phyloP scores from a whole-genome alignment of 306 rosid genomes.

The Abrus pulchellus region DNA sequence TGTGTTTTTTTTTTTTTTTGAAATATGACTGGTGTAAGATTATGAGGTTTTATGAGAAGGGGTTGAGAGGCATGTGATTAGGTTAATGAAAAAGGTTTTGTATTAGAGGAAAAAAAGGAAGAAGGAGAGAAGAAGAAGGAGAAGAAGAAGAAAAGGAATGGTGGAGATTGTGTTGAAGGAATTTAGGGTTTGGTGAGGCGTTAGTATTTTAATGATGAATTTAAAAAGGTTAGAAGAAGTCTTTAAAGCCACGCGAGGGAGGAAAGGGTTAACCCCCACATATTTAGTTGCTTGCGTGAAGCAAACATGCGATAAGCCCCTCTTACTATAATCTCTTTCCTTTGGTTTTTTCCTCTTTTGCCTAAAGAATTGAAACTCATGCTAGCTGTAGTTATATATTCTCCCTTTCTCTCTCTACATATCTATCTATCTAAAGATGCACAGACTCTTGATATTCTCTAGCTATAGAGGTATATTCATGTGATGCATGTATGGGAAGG shows the following conservation, averaged over 20 bases:
- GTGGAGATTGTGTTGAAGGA: slow-evolving; percentile 23
- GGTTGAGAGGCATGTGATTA: not conserved
- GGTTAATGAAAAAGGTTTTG: slow-evolving; percentile 39
- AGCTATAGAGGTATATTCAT: slow-evolving; percentile 8
- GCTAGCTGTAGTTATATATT: not conserved
- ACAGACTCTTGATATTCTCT: not conserved
- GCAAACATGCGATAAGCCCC: slow-evolving; percentile 88
- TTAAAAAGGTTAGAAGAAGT: slow-evolving; percentile 51
- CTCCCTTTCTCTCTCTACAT: not conserved
- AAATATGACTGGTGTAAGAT: not conserved
- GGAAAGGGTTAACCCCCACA: slow-evolving; percentile 76
- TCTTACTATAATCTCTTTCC: slow-evolving; percentile 17
- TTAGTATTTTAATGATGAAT: slow-evolving; percentile 50
- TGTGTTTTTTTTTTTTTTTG: not conserved
- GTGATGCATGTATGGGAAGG: slow-evolving; percentile 39
- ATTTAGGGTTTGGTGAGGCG: slow-evolving; percentile 67
- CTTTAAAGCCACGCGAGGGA: slow-evolving; percentile 96
- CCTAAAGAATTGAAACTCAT: not conserved
- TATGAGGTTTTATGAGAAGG: not conserved
- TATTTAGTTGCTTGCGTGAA: slow-evolving; percentile 94
- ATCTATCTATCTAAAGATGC: not conserved
- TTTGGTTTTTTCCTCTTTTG: slow-evolving; percentile 11
- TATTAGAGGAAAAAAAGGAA: not conserved
- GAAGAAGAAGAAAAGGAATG: slow-evolving; percentile 3
- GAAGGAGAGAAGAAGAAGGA: not conserved